A percentile compares a stretch with the other conserved stretches of the same genome.
phyloP scores from a whole-genome alignment of 768 basidiomycete genomes.

The Leccinum disarticulatum region DNA sequence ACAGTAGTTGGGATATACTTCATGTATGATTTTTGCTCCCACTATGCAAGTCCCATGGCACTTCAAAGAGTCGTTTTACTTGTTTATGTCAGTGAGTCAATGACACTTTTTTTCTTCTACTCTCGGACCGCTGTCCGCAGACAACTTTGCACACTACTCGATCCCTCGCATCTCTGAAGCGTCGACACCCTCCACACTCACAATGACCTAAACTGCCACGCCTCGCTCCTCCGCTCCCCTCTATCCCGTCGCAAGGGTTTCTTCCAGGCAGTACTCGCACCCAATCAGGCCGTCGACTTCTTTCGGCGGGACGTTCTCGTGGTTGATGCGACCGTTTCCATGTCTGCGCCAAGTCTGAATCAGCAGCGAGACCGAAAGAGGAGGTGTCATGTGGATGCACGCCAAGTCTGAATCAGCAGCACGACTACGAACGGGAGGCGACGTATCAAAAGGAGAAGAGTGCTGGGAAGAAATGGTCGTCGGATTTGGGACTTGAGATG shows the following conservation, averaged over 20 bases:
- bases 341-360: not conserved
- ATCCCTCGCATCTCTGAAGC: not conserved
- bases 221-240: slow-evolving; percentile 27
- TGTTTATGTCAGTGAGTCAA: too few species aligned
- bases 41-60: too few species aligned
- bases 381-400: not conserved
- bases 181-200: slow-evolving; percentile 1
- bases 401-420: not conserved
- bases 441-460: not conserved
- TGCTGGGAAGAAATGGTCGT: not conserved
- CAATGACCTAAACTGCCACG: slow-evolving; percentile 18
- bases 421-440: not conserved
- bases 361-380: too few species aligned
- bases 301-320: slow-evolving; percentile 22
- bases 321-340: not conserved
- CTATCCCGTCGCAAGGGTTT: slow-evolving; percentile 24
- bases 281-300: slow-evolving; percentile 25
- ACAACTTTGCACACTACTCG: too few species aligned
- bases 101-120: too few species aligned
- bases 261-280: slow-evolving; percentile 22
- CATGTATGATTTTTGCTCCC: too few species aligned
- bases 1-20: too few species aligned
- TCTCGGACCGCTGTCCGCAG: too few species aligned
- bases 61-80: too few species aligned
- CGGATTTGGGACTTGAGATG: slow-evolving; percentile 12